A percentile compares a stretch with the other conserved stretches of the same genome.
These are phyloP conservation scores for Amphibolis antarctica DNA, from an alignment of 106 monocot species.

Conservation along the genomic window DNA sequence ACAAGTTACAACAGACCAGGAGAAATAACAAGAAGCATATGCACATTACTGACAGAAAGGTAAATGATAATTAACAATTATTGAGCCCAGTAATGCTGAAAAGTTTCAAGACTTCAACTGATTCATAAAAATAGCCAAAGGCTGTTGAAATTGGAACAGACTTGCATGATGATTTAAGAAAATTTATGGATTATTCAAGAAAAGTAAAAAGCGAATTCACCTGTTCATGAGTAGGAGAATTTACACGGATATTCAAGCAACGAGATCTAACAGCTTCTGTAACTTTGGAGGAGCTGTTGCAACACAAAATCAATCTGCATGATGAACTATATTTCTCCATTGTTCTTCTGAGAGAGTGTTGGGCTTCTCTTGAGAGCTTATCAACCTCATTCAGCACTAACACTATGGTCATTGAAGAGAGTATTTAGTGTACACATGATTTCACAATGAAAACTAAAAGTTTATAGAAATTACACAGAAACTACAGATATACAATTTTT, in stretches of 20 bases:
- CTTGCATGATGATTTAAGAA: no score
- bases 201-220: conserved; percentile 17
- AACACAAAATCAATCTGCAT: conserved; percentile 82
- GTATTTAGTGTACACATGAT: neutral
- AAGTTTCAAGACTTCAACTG: no score
- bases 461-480: no score
- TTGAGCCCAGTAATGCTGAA: no score
- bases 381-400: conserved; percentile 96
- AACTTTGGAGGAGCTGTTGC: conserved; percentile 94
- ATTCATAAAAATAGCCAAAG: no score
- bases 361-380: conserved; percentile 97
- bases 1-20: no score
- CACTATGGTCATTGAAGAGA: conserved; percentile 24
- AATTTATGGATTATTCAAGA: no score
- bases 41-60: no score
- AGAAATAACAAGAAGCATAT: no score
- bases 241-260: conserved; percentile 78
- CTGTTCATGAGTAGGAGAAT: conserved; percentile 73
- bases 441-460: no score
- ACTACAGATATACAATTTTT: no score
- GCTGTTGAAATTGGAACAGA: neutral
- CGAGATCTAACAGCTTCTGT: conserved; percentile 93
- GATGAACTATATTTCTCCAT: conserved; percentile 98
- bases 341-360: conserved; percentile 93
- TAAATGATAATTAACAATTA: no score